Conservation (phyloP, 352 stramenopile genomes). For the Aphanomyces cochlioides region DNA sequence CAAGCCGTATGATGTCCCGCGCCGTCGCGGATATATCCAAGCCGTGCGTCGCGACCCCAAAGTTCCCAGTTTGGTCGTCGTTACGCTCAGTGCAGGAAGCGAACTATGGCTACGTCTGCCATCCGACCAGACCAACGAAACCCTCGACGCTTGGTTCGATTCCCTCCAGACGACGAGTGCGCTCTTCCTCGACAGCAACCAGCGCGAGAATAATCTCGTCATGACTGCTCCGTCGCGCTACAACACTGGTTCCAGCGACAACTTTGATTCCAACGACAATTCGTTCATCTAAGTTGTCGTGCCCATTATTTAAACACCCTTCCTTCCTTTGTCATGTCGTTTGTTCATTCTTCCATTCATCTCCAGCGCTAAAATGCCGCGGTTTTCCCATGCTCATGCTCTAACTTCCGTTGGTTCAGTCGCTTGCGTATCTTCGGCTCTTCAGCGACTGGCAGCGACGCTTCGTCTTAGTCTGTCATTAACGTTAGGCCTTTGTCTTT, state of each 20-base stretch:
- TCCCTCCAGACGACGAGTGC: background rate
- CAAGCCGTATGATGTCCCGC: slow-evolving; percentile 68
- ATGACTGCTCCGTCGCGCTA: background rate
- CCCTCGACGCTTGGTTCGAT: slow-evolving; percentile 2
- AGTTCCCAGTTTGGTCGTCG: background rate
- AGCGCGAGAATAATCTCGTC: background rate
- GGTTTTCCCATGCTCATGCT: too few species aligned
- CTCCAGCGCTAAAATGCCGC: too few species aligned
- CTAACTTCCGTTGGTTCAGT: too few species aligned
- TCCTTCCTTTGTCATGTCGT: too few species aligned
- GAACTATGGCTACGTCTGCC: slow-evolving; percentile 7
- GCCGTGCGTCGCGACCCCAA: slow-evolving; percentile 31
- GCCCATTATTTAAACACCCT: too few species aligned
- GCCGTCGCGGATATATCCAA: slow-evolving; percentile 57
- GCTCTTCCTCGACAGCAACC: background rate
- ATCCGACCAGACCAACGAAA: background rate
- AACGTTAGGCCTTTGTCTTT: too few species aligned
- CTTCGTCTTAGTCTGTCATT: too few species aligned
- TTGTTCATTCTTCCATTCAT: too few species aligned
- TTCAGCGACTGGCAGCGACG: too few species aligned
- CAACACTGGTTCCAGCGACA: background rate
- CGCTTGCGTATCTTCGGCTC: too few species aligned
- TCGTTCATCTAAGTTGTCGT: slow-evolving; percentile 1
- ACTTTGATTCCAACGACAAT: background rate
- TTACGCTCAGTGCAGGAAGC: background rate